Evolutionary conservation across 257 asterid genomes (phyloP).

Genomic region (Plantago elongata): DNA sequence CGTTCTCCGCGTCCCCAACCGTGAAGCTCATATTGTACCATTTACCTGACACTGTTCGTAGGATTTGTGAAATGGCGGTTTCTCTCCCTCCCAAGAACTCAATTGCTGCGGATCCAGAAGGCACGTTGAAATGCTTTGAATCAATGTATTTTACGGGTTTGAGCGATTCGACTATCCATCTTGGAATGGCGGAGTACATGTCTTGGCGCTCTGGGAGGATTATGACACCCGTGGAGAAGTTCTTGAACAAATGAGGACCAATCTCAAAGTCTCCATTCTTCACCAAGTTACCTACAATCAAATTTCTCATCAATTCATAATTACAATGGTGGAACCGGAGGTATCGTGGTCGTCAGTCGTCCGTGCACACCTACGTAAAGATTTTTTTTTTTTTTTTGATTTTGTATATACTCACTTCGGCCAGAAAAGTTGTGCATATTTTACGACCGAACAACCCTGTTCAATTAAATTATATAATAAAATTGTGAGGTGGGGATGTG

Average conservation of each 20-base stretch:
- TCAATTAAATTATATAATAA: no score
- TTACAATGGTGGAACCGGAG: no score
- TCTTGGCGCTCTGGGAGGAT: constrained; percentile 54
- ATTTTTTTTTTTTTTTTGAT: no score
- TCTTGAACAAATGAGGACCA: constrained; percentile 75
- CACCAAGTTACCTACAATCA: constrained; percentile 49
- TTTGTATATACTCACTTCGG: no score
- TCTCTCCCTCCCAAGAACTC: constrained; percentile 79
- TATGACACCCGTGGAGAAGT: constrained; percentile 72
- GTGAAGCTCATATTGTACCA: constrained; percentile 59
- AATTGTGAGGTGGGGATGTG: no score
- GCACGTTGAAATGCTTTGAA: constrained; percentile 61
- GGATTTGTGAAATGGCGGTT: constrained; percentile 56
- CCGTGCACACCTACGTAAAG: no score
- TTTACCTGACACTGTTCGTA: constrained; percentile 37
- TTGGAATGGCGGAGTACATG: constrained; percentile 58
- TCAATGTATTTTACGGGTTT: constrained; percentile 67
- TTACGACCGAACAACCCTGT: no score
- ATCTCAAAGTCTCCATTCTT: constrained; percentile 68
- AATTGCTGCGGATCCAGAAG: constrained; percentile 54
- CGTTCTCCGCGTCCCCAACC: constrained; percentile 59
- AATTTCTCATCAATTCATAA: neutral
- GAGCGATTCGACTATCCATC: constrained; percentile 64
- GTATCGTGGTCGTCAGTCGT: no score
- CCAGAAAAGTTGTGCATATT: no score